phyloP scores from a whole-genome alignment of 352 stramenopile species.

The Blastocystis sp. region DNA sequence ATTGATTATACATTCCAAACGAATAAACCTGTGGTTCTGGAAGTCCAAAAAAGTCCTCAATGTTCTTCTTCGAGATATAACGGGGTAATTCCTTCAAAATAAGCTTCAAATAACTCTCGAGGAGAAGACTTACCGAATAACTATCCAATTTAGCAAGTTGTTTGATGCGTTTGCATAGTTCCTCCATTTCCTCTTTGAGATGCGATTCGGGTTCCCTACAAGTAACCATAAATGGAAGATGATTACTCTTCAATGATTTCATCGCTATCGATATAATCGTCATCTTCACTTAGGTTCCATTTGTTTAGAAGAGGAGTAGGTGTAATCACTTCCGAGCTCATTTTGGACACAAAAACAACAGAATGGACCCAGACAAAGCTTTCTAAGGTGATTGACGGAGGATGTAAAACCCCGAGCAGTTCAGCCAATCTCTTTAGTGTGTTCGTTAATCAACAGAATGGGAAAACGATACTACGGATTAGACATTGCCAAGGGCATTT shows the following conservation, averaged over 20 bases:
- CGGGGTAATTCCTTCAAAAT: conserved; percentile 49
- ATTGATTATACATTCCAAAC: not conserved
- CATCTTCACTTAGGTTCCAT: conserved; percentile 56
- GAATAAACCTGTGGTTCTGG: not conserved
- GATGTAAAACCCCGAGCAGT: conserved; percentile 34
- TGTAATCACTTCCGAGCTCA: conserved; percentile 1
- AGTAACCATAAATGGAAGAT: not conserved
- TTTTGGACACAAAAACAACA: not conserved
- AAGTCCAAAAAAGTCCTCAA: conserved; percentile 38
- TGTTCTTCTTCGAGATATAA: conserved; percentile 35
- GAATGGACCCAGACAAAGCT: not conserved
- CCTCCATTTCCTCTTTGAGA: conserved; percentile 5
- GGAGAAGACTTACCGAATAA: not conserved
- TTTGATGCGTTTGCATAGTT: conserved; percentile 17
- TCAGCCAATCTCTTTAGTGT: not conserved
- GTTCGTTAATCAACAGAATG: not conserved
- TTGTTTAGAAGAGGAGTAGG: not conserved
- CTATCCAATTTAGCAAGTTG: not conserved
- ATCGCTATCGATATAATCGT: conserved; percentile 18
- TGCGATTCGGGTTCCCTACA: conserved; percentile 3
- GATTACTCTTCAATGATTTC: conserved; percentile 12
- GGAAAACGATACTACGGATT: conserved; percentile 42
- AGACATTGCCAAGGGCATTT: conserved; percentile 45
- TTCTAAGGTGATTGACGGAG: not conserved
- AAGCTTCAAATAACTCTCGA: not conserved